Evolutionary conservation across 495 filamentous ascomycete genomes (phyloP).

Genomic region (Aeminium ludgeri): DNA sequence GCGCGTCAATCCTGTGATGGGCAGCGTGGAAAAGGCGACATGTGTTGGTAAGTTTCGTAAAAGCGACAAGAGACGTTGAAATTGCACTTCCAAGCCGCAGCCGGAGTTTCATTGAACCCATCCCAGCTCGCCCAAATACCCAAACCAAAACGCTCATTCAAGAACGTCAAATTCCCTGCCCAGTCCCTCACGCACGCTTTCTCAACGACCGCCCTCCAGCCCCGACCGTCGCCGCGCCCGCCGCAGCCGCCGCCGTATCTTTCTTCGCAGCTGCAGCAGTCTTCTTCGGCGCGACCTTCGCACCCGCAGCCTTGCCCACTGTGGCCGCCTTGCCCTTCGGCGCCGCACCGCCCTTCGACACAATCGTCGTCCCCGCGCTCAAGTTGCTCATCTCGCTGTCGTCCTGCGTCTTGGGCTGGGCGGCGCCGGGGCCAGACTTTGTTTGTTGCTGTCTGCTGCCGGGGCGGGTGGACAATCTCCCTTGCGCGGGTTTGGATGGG

Average conservation of each 20-base stretch:
- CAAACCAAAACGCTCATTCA: no score
- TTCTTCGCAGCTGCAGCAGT: constrained; percentile 1
- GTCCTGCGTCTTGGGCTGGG: constrained; percentile 6
- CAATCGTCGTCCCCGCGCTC: constrained; percentile 18
- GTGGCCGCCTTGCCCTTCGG: constrained; percentile 3
- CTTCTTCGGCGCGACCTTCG: constrained; percentile 4
- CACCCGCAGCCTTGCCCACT: background rate
- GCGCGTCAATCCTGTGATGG: no score
- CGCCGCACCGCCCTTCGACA: constrained; percentile 5
- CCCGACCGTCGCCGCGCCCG: constrained; percentile 10
- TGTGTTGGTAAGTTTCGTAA: no score
- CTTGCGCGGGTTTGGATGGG: constrained; percentile 32
- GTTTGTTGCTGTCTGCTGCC: constrained; percentile 7
- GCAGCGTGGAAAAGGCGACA: no score
- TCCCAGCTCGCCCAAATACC: no score
- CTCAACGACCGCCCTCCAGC: constrained; percentile 12
- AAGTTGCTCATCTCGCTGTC: constrained; percentile 15
- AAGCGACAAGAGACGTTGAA: no score
- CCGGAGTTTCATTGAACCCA: no score
- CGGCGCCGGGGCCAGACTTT: no score
- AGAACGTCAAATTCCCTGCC: background rate
- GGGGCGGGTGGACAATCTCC: constrained; percentile 1
- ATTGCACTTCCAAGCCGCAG: no score
- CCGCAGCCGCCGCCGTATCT: background rate
- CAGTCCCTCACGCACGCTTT: constrained; percentile 1